phyloP scores from a whole-genome alignment of 805 yeast genomes.

The Barnettozyma siamensis region DNA sequence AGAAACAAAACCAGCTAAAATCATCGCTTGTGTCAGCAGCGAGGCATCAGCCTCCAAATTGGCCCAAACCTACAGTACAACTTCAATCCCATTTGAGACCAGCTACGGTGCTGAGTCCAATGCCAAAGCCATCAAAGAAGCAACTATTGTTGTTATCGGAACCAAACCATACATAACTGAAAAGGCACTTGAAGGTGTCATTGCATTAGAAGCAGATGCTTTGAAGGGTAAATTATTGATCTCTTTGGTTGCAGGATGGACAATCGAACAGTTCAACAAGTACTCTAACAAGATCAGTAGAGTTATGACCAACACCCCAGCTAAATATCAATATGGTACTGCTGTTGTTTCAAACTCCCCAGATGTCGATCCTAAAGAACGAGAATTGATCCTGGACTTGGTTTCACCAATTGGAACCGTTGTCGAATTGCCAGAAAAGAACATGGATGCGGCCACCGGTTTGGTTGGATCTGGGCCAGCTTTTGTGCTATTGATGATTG shows the following conservation, averaged over 20 bases:
- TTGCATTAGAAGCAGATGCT: conserved; percentile 15
- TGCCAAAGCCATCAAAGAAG: conserved; percentile 49
- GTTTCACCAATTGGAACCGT: conserved; percentile 64
- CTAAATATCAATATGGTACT: conserved; percentile 87
- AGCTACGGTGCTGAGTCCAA: conserved; percentile 44
- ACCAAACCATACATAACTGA: conserved; percentile 83
- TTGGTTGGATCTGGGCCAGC: conserved; percentile 97
- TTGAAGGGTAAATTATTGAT: conserved; percentile 57
- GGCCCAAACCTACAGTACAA: conserved; percentile 35
- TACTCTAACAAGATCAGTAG: conserved; percentile 62
- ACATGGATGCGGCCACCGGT: conserved; percentile 95
- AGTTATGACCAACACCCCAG: conserved; percentile 99
- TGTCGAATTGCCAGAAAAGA: conserved; percentile 70
- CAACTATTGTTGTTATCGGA: conserved; percentile 74
- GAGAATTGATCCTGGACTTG: conserved; percentile 39
- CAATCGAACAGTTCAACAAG: conserved; percentile 57
- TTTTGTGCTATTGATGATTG: conserved; percentile 81
- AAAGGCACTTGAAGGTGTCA: conserved; percentile 48
- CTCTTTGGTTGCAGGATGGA: conserved; percentile 90
- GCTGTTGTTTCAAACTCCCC: conserved; percentile 80
- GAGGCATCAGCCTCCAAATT: conserved; percentile 46
- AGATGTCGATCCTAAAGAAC: conserved; percentile 40
- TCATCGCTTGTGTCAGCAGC: conserved; percentile 72
- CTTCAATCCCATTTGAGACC: conserved; percentile 44
- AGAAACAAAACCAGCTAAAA: conserved; percentile 54